Evolutionary conservation across 768 basidiomycete species (phyloP), one percentile per base, ranked within the genome.

Genomic region (Hebeloma cylindrosporum): DNA sequence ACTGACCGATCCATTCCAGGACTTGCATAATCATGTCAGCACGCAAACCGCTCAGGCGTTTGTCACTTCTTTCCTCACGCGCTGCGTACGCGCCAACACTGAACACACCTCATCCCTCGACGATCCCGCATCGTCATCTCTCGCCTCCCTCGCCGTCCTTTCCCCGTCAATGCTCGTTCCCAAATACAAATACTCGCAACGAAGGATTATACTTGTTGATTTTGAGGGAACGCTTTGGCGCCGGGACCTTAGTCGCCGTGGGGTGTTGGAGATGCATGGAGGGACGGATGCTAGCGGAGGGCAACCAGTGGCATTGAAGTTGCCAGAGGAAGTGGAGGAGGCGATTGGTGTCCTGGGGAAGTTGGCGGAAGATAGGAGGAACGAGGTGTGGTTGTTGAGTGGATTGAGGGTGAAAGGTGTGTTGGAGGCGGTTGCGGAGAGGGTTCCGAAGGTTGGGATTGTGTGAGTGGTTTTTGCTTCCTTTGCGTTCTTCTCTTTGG

Each of bases 21-120:
- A 93, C 47, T 70, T 93, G 0, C 88, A 93, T 61, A 81, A 78
- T 49, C 91, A 93, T 52, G 91, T 93, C 39, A 80, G 81, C 9
- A 87, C 87, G 0, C 92, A 93, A 60, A 91, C 86, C 0, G 89
- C 91, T 0, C 91, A 93, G 56, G 74, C 85, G 0, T 93, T 92
- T 61, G 83, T 85, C 30, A 86, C 75, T 3, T 77, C 81, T 3
- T 92, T 92, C 79, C 77, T 92, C 50, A 83, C 77, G 4, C 78
- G 89, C 11, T 82, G 80, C 54, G 58, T 89, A 20, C 83, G 88
- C 35, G 80, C 84, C 23, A 75, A 88, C 59, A 77, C 79, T 7
- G 87, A 90, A 48, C 87, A 88, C 43, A 58, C 60, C 14, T 54
- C 56, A 0, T 57, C 57, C 0, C 45, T 58, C 7, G 58, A 61